Evolutionary conservation across 2,329 filamentous ascomycete genomes (phyloP).

Genomic region (Plectosphaerella sp.): DNA sequence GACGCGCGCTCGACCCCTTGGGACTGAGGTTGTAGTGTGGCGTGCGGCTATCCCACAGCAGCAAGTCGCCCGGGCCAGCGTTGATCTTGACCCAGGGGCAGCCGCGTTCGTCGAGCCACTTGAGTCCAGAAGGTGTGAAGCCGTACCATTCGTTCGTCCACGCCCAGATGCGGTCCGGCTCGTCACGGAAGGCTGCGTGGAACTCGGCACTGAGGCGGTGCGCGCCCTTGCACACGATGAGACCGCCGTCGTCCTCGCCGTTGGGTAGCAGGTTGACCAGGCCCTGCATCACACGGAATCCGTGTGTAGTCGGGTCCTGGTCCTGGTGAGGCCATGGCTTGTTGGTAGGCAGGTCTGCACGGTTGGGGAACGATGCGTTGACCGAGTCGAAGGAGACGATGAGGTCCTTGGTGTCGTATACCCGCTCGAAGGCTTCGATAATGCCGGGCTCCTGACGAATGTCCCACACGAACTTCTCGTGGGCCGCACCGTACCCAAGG

Average conservation of each 20-base stretch:
- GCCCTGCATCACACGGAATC: conserved; percentile 22
- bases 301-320: conserved; percentile 19
- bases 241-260: conserved; percentile 12
- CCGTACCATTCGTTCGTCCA: conserved; percentile 1
- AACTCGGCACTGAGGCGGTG: conserved; percentile 4
- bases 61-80: conserved; percentile 27
- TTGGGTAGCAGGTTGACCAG: conserved; percentile 17
- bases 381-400: conserved; percentile 40
- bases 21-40: conserved; percentile 19
- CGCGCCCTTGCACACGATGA: conserved; percentile 8
- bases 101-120: conserved; percentile 24
- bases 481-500: conserved; percentile 23
- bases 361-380: conserved; percentile 29
- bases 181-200: background rate
- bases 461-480: conserved; percentile 36
- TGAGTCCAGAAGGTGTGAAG: conserved; percentile 1
- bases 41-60: conserved; percentile 28
- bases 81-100: conserved; percentile 24
- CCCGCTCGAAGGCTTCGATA: conserved; percentile 31
- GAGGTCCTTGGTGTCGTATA: conserved; percentile 34
- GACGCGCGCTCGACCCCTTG: too few relatives aligned
- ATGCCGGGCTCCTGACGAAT: conserved; percentile 30
- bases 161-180: conserved; percentile 1
- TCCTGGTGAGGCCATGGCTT: conserved; percentile 23
- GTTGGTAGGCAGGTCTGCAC: conserved; percentile 13